Conservation (phyloP, 164 flowering plant genomes). For the Santalum album region DNA sequence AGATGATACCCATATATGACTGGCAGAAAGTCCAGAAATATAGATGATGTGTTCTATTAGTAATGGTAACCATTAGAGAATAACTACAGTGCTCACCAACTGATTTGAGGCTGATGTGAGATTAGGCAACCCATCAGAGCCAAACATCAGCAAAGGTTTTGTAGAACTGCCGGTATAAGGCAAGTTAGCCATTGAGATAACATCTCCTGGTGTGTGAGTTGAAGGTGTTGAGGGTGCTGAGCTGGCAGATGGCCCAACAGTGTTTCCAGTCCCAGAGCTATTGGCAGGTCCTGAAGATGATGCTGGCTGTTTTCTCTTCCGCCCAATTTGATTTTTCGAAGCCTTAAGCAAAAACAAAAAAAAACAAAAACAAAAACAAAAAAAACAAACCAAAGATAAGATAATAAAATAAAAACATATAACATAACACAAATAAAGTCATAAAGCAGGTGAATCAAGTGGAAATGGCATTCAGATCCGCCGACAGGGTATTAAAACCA, state of each 20-base stretch:
- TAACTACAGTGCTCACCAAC: constrained; percentile 14
- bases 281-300: constrained; percentile 40
- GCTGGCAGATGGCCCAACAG: constrained; percentile 29
- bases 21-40: no score
- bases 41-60: no score
- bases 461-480: no score
- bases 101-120: constrained; percentile 28
- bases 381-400: no score
- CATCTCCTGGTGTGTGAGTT: constrained; percentile 32
- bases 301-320: constrained; percentile 35
- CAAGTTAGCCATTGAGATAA: constrained; percentile 21
- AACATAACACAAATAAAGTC: neutral
- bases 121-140: constrained; percentile 28
- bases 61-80: no score
- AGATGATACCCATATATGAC: no score
- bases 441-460: neutral
- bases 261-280: constrained; percentile 35
- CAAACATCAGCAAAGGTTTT: constrained; percentile 25
- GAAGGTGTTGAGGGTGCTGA: constrained; percentile 36
- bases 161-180: constrained; percentile 23
- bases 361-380: no score
- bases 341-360: constrained; percentile 19
- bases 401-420: no score
- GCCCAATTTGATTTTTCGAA: constrained; percentile 26
- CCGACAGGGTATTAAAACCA: no score